Percentiles rank a stretch among this genome's conserved stretches.
Conservation (phyloP, 805 yeast genomes). For the Maudiozyma barnettii region DNA sequence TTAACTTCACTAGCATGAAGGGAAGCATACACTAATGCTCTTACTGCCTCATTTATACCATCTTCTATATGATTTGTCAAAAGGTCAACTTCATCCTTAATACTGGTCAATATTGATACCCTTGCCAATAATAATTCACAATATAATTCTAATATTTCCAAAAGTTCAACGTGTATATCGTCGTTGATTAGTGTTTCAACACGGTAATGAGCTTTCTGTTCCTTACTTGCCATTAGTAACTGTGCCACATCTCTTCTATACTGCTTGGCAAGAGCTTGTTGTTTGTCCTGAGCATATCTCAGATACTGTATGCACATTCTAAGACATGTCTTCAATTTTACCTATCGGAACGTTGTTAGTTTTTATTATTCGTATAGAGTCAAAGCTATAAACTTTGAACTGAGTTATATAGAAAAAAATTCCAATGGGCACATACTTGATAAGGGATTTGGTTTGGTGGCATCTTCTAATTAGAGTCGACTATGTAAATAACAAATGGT, state of each 20-base stretch:
- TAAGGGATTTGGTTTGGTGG: conserved; percentile 14
- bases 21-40: conserved; percentile 58
- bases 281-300: conserved; percentile 63
- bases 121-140: conserved; percentile 76
- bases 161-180: conserved; percentile 67
- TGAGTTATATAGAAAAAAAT: no score
- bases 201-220: conserved; percentile 71
- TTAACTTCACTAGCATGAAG: conserved; percentile 61
- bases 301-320: conserved; percentile 67
- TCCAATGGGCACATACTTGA: conserved; percentile 10
- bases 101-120: conserved; percentile 47
- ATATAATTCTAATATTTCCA: conserved; percentile 72
- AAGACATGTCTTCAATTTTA: conserved; percentile 26
- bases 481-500: no score
- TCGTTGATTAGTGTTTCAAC: conserved; percentile 79
- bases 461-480: neutral
- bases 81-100: conserved; percentile 27
- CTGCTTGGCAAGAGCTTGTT: conserved; percentile 65
- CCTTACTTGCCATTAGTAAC: conserved; percentile 57
- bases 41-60: conserved; percentile 66
- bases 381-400: no score
- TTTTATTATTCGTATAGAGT: neutral
- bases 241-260: conserved; percentile 65
- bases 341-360: conserved; percentile 5
- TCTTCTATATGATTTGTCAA: conserved; percentile 26